Percentiles rank a stretch among this genome's conserved stretches.
Evolutionary conservation across 345 rosid species (phyloP).

Genomic region (Hibiscus syriacus): DNA sequence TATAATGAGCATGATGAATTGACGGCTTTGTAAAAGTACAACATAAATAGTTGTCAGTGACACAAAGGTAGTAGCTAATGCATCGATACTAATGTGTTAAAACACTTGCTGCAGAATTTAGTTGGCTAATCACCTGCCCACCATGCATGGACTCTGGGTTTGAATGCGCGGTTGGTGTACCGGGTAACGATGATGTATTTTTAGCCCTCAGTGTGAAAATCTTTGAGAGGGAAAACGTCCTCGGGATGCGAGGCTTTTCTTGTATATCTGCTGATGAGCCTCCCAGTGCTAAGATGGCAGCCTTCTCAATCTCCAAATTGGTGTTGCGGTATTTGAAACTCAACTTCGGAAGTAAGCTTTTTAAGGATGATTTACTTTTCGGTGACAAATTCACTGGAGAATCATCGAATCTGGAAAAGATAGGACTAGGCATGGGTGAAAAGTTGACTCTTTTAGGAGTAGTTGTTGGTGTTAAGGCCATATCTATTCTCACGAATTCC

Average conservation of each 20-base stretch:
- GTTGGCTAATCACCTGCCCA: conserved; percentile 30
- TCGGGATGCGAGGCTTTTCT: conserved; percentile 37
- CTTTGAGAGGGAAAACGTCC: conserved; percentile 54
- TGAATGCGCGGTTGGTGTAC: conserved; percentile 62
- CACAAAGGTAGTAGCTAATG: not conserved
- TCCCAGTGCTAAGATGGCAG: conserved; percentile 55
- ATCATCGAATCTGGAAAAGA: conserved; percentile 23
- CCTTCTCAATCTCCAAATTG: conserved; percentile 64
- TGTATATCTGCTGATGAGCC: conserved; percentile 29
- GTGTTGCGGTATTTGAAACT: conserved; percentile 56
- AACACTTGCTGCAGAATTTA: conserved; percentile 38
- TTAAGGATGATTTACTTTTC: conserved; percentile 43
- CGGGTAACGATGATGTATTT: conserved; percentile 62
- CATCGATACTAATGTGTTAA: not conserved
- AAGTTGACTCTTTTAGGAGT: conserved; percentile 69
- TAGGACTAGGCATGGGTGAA: conserved; percentile 74
- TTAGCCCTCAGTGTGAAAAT: conserved; percentile 46
- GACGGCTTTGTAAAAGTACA: not conserved
- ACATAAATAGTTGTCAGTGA: not conserved
- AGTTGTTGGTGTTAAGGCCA: conserved; percentile 45
- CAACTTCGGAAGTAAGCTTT: conserved; percentile 59
- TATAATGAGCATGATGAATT: not conserved
- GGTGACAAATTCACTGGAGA: conserved; percentile 34
- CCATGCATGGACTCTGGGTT: conserved; percentile 92
- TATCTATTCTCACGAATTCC: conserved; percentile 32